Evolutionary conservation across 1,284 basidiomycete species (phyloP).

Genomic region (Macrocystidia cucumis): DNA sequence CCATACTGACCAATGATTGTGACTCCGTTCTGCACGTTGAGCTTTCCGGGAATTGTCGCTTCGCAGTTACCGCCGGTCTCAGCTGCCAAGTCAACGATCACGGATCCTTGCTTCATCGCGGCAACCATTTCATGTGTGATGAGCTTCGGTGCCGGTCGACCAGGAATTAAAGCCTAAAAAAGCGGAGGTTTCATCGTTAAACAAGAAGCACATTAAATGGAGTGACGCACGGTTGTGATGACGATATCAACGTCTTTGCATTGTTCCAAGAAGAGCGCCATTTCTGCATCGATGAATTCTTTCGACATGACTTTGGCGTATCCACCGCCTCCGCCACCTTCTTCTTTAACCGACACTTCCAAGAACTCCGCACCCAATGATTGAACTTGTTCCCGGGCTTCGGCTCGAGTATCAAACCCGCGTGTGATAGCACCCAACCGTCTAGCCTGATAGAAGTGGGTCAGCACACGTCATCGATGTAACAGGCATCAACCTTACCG

Average conservation of each 20-base stretch:
- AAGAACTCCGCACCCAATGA: constrained; percentile 83
- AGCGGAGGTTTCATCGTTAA: constrained; percentile 2
- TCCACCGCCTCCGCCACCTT: constrained; percentile 72
- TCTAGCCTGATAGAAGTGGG: constrained; percentile 42
- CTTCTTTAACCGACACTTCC: constrained; percentile 71
- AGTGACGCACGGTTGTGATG: constrained; percentile 64
- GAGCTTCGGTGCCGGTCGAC: constrained; percentile 76
- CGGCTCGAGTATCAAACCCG: constrained; percentile 79
- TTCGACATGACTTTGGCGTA: constrained; percentile 91
- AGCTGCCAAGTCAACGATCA: constrained; percentile 79
- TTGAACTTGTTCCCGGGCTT: constrained; percentile 79
- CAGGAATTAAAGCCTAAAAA: constrained; percentile 68
- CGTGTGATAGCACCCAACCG: constrained; percentile 81
- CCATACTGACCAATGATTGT: constrained; percentile 61
- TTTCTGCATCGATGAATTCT: constrained; percentile 83
- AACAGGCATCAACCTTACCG: constrained; percentile 32
- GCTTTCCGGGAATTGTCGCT: constrained; percentile 68
- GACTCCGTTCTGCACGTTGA: constrained; percentile 62
- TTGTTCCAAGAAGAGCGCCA: constrained; percentile 82
- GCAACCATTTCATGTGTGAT: constrained; percentile 79
- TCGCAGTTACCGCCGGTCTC: constrained; percentile 84
- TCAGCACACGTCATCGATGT: not conserved
- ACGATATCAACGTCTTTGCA: constrained; percentile 84
- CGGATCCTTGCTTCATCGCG: constrained; percentile 83
- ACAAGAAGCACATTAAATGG: not conserved